Conservation (phyloP, 2,329 filamentous ascomycete genomes). For the Cercospora citrullina region DNA sequence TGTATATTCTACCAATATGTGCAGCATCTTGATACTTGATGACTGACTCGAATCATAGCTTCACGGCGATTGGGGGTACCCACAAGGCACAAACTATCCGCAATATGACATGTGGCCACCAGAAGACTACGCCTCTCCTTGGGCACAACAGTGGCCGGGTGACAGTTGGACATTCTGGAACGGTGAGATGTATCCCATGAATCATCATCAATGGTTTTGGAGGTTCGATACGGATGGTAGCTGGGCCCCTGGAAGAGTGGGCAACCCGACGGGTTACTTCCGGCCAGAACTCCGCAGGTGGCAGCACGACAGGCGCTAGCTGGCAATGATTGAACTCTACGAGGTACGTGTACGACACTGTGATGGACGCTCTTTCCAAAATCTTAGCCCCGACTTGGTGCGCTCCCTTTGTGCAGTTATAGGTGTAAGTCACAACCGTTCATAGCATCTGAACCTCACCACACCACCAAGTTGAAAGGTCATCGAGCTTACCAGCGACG, state of each 20-base stretch:
- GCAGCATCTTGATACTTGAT: background rate
- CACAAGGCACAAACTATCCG: background rate
- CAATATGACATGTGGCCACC: background rate
- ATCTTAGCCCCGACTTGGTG: too few relatives aligned
- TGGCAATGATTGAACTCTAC: background rate
- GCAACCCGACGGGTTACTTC: background rate
- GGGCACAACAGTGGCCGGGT: background rate
- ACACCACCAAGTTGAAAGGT: background rate
- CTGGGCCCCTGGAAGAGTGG: background rate
- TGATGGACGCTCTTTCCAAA: background rate
- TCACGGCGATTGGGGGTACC: background rate
- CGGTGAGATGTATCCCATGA: background rate
- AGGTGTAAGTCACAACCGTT: background rate
- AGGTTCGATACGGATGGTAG: background rate
- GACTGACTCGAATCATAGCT: background rate
- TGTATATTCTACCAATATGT: background rate
- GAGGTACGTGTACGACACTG: background rate
- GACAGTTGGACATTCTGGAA: background rate
- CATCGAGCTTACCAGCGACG: background rate
- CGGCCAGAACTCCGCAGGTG: background rate
- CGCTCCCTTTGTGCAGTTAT: background rate
- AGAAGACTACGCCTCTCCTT: background rate
- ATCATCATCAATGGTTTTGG: background rate
- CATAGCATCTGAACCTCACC: background rate
- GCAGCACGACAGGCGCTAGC: background rate